These are phyloP conservation scores for Yamadazyma friedrichii DNA, from an alignment of 1,139 yeast species.

Conservation along the genomic window DNA sequence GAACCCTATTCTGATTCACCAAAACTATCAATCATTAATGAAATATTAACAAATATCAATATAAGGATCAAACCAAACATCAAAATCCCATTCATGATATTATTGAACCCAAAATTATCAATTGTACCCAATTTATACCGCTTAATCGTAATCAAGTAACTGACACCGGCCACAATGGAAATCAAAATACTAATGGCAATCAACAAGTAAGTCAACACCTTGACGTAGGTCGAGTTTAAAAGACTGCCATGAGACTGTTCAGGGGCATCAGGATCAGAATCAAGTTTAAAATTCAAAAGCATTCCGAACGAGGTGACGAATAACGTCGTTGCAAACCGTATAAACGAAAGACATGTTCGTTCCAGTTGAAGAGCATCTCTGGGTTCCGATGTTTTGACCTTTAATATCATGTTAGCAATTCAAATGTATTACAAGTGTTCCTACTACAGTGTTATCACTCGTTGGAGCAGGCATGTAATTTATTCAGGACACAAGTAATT, in stretches of 20 bases:
- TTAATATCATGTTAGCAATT: slow-evolving; percentile 22
- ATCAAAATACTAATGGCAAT: slow-evolving; percentile 40
- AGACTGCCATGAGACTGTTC: slow-evolving; percentile 9
- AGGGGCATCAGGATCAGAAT: slow-evolving; percentile 22
- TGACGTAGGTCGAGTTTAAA: slow-evolving; percentile 23
- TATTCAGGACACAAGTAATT: too few species aligned
- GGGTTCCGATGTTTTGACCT: slow-evolving; percentile 53
- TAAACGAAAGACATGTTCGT: slow-evolving; percentile 53
- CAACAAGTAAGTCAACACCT: slow-evolving; percentile 38
- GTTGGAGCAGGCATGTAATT: too few species aligned
- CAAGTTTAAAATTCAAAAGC: slow-evolving; percentile 48
- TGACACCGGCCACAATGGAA: slow-evolving; percentile 39
- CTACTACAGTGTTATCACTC: too few species aligned
- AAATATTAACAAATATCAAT: slow-evolving; percentile 43
- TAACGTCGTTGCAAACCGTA: slow-evolving; percentile 50
- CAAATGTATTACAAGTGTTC: too few species aligned
- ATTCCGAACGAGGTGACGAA: slow-evolving; percentile 54
- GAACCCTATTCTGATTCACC: slow-evolving; percentile 1
- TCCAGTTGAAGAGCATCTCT: slow-evolving; percentile 63
- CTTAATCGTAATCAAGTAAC: slow-evolving; percentile 47
- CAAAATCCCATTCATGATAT: slow-evolving; percentile 36
- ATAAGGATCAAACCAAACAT: slow-evolving; percentile 40
- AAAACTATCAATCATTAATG: slow-evolving; percentile 40
- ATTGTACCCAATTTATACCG: slow-evolving; percentile 46
- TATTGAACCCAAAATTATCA: slow-evolving; percentile 37